These are phyloP conservation scores for Crucibulum laeve DNA, from an alignment of 768 basidiomycete species.

Conservation along the genomic window DNA sequence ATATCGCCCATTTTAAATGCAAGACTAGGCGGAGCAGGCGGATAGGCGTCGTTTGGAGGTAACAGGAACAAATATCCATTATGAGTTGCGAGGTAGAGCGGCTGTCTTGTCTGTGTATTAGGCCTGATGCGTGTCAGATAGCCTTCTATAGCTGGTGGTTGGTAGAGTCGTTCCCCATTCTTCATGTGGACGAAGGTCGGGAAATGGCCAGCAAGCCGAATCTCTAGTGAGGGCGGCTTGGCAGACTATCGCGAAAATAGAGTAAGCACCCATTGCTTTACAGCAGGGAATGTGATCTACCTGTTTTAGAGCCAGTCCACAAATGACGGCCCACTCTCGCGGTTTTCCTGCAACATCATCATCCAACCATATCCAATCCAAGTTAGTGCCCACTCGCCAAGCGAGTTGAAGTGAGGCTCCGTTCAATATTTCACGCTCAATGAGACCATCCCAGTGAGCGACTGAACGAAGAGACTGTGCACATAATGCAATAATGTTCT, in stretches of 20 bases:
- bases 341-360: slow-evolving; percentile 55
- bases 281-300: slow-evolving; percentile 30
- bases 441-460: slow-evolving; percentile 57
- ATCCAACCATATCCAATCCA: slow-evolving; percentile 89
- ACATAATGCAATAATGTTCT: slow-evolving; percentile 63
- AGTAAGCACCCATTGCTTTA: neutral
- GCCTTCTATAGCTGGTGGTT: slow-evolving; percentile 84
- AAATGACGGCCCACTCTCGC: slow-evolving; percentile 71
- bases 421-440: slow-evolving; percentile 45
- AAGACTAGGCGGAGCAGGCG: slow-evolving; percentile 67
- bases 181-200: slow-evolving; percentile 42
- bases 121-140: slow-evolving; percentile 72
- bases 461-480: slow-evolving; percentile 49
- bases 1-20: slow-evolving; percentile 18
- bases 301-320: slow-evolving; percentile 69
- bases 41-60: slow-evolving; percentile 46
- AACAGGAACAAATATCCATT: slow-evolving; percentile 70
- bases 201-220: slow-evolving; percentile 71
- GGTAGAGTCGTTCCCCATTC: slow-evolving; percentile 47
- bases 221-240: slow-evolving; percentile 56
- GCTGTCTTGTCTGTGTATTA: slow-evolving; percentile 51
- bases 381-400: slow-evolving; percentile 67
- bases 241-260: slow-evolving; percentile 20
- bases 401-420: slow-evolving; percentile 68
- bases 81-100: slow-evolving; percentile 68